These are phyloP conservation scores for Guillardia theta DNA, from an alignment of 78 protist genomes.

Conservation along the genomic window DNA sequence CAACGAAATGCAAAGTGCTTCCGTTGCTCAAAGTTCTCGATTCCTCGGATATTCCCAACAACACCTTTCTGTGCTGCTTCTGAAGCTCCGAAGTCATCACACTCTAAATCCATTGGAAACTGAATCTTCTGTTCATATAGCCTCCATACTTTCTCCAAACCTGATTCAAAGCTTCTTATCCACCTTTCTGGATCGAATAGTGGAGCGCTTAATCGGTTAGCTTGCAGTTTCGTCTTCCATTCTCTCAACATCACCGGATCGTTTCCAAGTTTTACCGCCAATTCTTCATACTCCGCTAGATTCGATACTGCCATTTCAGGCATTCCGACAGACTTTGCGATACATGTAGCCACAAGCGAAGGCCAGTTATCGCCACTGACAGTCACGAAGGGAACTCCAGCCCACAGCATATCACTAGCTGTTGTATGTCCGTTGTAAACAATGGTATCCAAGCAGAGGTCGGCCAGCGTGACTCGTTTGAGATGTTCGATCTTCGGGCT, in stretches of 20 bases:
- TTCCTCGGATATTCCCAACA: too few species aligned
- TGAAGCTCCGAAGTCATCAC: neutral
- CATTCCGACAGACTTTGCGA: neutral
- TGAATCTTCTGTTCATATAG: neutral
- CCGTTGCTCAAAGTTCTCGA: too few species aligned
- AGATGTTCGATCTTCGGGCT: constrained; percentile 31
- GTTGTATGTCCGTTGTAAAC: constrained; percentile 41
- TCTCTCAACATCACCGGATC: neutral
- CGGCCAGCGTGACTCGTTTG: constrained; percentile 22
- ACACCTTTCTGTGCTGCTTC: too few species aligned
- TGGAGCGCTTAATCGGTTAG: neutral
- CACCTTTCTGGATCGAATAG: constrained; percentile 20
- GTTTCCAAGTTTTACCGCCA: neutral
- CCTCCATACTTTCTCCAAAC: neutral
- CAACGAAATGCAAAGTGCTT: too few species aligned
- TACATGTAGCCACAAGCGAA: neutral
- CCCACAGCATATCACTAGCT: constrained; percentile 28
- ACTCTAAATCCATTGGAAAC: neutral
- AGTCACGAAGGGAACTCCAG: neutral
- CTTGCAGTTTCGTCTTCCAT: neutral
- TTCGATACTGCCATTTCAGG: neutral
- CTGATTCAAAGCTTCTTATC: neutral
- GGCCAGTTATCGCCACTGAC: constrained; percentile 26
- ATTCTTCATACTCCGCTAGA: neutral
- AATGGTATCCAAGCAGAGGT: constrained; percentile 20